Base-by-base conservation (phyloP, 805 yeast genomes). In the Candida krabiensis region DNA sequence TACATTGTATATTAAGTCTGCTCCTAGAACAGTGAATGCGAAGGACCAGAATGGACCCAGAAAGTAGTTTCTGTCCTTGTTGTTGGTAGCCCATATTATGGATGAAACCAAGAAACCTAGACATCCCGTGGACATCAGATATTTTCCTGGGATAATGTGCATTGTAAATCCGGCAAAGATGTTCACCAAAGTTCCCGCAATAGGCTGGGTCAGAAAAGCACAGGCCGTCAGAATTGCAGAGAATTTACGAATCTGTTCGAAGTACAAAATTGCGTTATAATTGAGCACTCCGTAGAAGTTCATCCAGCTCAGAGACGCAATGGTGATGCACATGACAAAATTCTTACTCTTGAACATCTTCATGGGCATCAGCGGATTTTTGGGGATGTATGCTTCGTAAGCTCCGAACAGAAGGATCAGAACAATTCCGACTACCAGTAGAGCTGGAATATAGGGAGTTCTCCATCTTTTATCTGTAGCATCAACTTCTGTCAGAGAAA, bases 351-450 rank as follows among this genome's bases (percentile, higher is more conserved):
- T 58, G 67, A 73, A 73, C 40, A 73, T 52, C 25, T 42, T 37
- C 64, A 71, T 63, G 9, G 78, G 78, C 70, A 73, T 68, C 14
- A 73, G 49, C n/a, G 79, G 77, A n/a, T 54, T 49, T 28, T 41
- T 30, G 1, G 76, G 70, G 1, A 69, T 39, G 29, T 63, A 63
- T 3, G 47, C 30, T 50, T 74, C 77, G 45, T 65, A 71, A 7
- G 66, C 9, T 3, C 60, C 60, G 31, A 70, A 63, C 0, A 38
- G 51, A 1, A 53, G 50, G 14, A 73, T 44, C n/a, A 70, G 37
- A 1, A 50, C 37, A 5, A 63, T 47, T 1, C 75, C 73, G 6
- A 70, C 57, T 14, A 72, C 52, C n/a, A 73, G 35, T 4, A 66
- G 54, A 4, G 69, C 73, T 39, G 70, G 58, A 42, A 73, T 71